phyloP scores from a whole-genome alignment of 305 asterid species.

The Lippia alba region DNA sequence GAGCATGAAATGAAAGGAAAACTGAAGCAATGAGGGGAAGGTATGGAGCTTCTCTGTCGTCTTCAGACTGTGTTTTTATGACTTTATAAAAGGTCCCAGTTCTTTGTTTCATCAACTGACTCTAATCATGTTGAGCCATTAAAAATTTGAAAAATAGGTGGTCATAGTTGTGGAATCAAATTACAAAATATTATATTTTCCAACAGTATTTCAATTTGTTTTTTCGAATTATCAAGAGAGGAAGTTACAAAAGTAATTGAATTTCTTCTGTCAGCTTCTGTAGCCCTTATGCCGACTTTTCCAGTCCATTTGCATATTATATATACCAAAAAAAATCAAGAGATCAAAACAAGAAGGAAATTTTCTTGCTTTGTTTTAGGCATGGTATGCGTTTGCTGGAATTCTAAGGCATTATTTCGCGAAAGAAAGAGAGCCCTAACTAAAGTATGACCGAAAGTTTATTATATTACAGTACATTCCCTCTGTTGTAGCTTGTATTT shows the following conservation, averaged over 20 bases:
- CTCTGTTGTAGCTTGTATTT: conserved; percentile 4
- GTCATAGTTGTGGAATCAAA: conserved; percentile 40
- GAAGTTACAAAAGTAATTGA: conserved; percentile 58
- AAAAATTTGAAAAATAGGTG: conserved; percentile 41
- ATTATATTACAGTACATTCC: background rate
- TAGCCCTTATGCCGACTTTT: conserved; percentile 58
- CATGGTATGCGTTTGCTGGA: conserved; percentile 12
- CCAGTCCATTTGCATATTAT: conserved; percentile 51
- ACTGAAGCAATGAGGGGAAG: conserved; percentile 54
- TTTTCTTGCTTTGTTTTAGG: conserved; percentile 3
- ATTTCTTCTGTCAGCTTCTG: conserved; percentile 66
- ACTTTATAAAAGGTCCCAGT: conserved; percentile 68
- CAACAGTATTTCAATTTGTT: background rate
- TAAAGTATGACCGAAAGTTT: conserved; percentile 3
- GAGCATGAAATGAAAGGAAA: conserved; percentile 56
- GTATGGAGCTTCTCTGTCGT: conserved; percentile 90
- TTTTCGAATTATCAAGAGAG: conserved; percentile 33
- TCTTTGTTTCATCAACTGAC: conserved; percentile 70
- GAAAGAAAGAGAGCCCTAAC: background rate
- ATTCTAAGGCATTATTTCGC: too few species aligned
- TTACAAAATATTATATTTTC: conserved; percentile 11
- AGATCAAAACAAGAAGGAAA: conserved; percentile 22
- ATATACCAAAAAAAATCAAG: conserved; percentile 30
- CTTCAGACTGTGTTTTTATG: conserved; percentile 56
- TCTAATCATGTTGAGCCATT: conserved; percentile 61